Evolutionary conservation across 23 red algal species (phyloP), one percentile per base, ranked within the genome.

Genomic region (Gracilaria caudata): DNA sequence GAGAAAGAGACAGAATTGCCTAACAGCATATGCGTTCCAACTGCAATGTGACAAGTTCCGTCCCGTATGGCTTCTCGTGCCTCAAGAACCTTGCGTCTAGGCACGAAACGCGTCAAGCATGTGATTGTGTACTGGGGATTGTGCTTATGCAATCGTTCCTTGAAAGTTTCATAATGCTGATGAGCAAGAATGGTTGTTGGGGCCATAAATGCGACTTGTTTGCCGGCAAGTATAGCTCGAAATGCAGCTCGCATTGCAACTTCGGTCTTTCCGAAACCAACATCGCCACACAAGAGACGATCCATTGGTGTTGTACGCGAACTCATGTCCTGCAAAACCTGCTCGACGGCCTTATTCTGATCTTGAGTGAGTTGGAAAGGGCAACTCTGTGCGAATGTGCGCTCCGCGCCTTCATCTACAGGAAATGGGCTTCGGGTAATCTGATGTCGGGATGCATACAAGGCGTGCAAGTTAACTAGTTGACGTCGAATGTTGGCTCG

Each of bases 261-360:
- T 82, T 99, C 97, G 32, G 97, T 99, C 73, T 99, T 99, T 49
- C 97, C 97, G 51, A 99, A 94, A 14, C 97, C 97, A 21, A 99
- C 97, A 87, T 99, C 97, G 10, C 97, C 97, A 74, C 93, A 95
- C 29, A 99, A 64, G 24, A 99, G 79, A 33, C 97, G 77, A 39
- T 99, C 97, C 97, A 99, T 99, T 17, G 97, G 97, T 21, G 41
- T 41, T 0, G 54, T 9, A 34, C 72, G 68, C 32, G 95, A 84
- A 84, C 89, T 90, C 49, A 99, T 79, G 36, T 99, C 94, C 16
- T 53, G 28, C 13, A 87, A 51, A 49, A 99, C 43, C 47, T 99
- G 93, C 32, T 40, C 77, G 41, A 94, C 75, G 40, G 87, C 89
- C 45, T 37, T 29, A 33, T 66, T 33, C 73, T 99, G 97, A 71